Base-by-base conservation (phyloP, 345 rosid species). In the Hibiscus tridactylites region DNA sequence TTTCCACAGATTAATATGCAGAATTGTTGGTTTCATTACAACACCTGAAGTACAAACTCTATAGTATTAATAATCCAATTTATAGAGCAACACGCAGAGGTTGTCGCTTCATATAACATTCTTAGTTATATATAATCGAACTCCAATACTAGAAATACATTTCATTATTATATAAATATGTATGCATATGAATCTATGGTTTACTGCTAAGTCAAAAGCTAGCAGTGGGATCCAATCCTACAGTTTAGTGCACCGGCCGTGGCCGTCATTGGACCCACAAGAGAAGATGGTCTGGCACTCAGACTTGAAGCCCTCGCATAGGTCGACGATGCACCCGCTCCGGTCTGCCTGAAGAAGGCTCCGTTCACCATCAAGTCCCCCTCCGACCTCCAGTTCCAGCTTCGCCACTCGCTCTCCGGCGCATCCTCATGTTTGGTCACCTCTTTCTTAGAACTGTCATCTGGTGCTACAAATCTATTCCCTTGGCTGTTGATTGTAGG, bases 281-380 rank as follows among this genome's bases (percentile, higher is more conserved):
- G 80, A 0, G 90, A 66, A 26, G 93, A 83, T 58, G 96, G 93
- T 71, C 93, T 81, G 7, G 91, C 96, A 71, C 85, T 87, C 21
- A 86, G 81, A 72, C 96, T 90, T 3, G 89, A 88, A 26, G 93
- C 96, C 71, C 87, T 83, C 5, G 91, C 89, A 66, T 80, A 90
- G 65, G 63, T 75, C 0, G 92, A 83, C 1, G 87, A 67, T 3
- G 89, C 86, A 9, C 75, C 86, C 0, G 78, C 87, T 3, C 62
- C 62, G 8, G 62, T 58, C 28, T 26, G 62, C 62, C 62, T 58
- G 62, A 58, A 58, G 35, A 58, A 58, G 7, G 62, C 62, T 58
- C 62, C 62, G 7, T 58, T 58, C 33, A 58, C 28, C 62, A 58
- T 59, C 62, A 59, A 59, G 35, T 59, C 62, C 35, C 62, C 62